phyloP scores from a whole-genome alignment of 805 yeast species.

The Nakazawaea pomicola region DNA sequence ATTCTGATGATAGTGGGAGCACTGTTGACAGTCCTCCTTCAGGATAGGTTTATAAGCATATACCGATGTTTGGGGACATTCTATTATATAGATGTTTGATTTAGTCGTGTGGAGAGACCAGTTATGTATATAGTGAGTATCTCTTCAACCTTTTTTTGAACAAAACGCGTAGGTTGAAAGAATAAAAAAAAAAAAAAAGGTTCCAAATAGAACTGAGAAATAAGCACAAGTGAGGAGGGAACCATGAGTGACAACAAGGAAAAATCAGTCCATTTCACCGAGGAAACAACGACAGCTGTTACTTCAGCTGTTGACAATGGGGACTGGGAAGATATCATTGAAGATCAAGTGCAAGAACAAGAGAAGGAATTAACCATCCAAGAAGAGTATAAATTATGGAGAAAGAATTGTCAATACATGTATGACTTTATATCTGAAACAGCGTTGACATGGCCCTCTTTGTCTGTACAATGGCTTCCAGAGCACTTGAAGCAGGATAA shows the following conservation, averaged over 20 bases:
- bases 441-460: slow-evolving; percentile 76
- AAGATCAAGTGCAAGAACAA: slow-evolving; percentile 10
- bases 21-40: too few relatives aligned
- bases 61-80: too few relatives aligned
- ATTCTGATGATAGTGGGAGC: neutral
- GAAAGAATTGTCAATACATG: slow-evolving; percentile 76
- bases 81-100: too few relatives aligned
- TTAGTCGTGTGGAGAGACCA: too few relatives aligned
- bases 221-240: neutral
- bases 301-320: slow-evolving; percentile 1
- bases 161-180: neutral
- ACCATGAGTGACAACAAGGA: neutral
- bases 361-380: slow-evolving; percentile 41
- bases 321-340: slow-evolving; percentile 5
- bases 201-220: neutral
- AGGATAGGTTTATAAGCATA: neutral
- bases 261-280: slow-evolving; percentile 7
- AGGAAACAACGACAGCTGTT: neutral
- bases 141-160: neutral
- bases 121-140: too few relatives aligned
- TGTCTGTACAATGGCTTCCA: slow-evolving; percentile 77
- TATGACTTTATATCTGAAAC: slow-evolving; percentile 80
- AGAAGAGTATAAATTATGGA: slow-evolving; percentile 75
- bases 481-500: slow-evolving; percentile 19
- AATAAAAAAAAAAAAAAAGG: neutral